Evolutionary conservation across 352 stramenopile species (phyloP), one percentile per base, ranked within the genome.

Genomic region (Globisporangium cylindrosporum): DNA sequence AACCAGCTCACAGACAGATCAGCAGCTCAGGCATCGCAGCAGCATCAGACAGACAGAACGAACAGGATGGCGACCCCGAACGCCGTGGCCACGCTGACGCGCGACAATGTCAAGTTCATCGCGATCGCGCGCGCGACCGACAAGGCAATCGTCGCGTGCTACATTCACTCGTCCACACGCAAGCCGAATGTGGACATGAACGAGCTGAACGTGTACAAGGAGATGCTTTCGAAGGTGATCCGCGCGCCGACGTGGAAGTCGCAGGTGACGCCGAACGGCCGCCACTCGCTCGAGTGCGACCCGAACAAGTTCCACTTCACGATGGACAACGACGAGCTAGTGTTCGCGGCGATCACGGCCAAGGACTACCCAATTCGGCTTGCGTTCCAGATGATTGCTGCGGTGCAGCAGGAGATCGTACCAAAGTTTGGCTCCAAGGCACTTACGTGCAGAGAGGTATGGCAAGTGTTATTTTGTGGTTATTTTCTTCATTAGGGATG

Each of bases 271-370:
- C 88, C 84, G n/a, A 94, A 95, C 68, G 83, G 82, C 53, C 82
- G 86, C 68, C 86, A 95, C 74, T 94, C 88, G 66, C 83, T 95
- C 61, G 86, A 95, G 59, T 94, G 88, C 68, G 84, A 94, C 64
- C 84, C 83, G 14, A 94, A 94, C 75, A 95, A 95, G 75, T 94
- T 94, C 70, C 86, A 95, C 71, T 94, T 94, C 68, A 94, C 83
- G 15, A 93, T 95, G 86, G 84, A 93, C 82, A 93, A 93, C 69
- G 84, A 94, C 67, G 84, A 95, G 71, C 81, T 94, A 46, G 86
- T 94, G 69, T 93, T 94, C 58, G 82, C 81, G 14, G 83, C 80
- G 54, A 92, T 94, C 70, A 93, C 84, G 5, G 73, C 79, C 67
- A 90, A 92, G 64, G 84, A 93, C 62, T 94, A 94, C 62, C 87